A percentile compares a stretch with the other conserved stretches of the same genome.
phyloP scores from a whole-genome alignment of 2,329 filamentous ascomycete species.

The Berkeleyomyces rouxiae region DNA sequence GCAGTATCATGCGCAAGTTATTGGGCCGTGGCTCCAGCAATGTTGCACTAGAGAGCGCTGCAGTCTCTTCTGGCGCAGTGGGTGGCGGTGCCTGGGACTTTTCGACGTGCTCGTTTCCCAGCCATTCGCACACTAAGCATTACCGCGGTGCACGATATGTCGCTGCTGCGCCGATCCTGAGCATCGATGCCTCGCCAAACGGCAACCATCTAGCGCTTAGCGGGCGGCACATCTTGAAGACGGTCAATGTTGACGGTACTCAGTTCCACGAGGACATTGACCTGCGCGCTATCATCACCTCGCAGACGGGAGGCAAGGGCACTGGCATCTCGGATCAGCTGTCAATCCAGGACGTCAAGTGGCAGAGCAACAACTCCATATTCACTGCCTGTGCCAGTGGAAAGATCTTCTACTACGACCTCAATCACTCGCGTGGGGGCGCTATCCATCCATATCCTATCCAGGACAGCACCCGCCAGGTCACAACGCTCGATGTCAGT shows the following conservation, averaged over 20 bases:
- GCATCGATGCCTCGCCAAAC: constrained; percentile 42
- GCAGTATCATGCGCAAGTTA: constrained; percentile 43
- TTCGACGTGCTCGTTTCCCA: neutral
- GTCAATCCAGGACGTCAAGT: constrained; percentile 46
- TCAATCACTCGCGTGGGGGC: constrained; percentile 31
- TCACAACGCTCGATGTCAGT: constrained; percentile 47
- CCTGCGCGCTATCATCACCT: constrained; percentile 37
- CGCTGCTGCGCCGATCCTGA: constrained; percentile 36
- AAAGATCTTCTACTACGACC: constrained; percentile 48
- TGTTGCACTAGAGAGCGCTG: constrained; percentile 27
- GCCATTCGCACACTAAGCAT: constrained; percentile 29
- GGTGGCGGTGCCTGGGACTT: constrained; percentile 15
- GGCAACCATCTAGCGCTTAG: constrained; percentile 39
- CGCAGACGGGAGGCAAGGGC: constrained; percentile 27
- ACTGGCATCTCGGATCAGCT: constrained; percentile 33
- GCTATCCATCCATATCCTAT: constrained; percentile 35
- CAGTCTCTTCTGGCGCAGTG: constrained; percentile 21
- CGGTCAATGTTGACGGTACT: constrained; percentile 37
- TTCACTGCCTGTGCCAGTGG: constrained; percentile 48
- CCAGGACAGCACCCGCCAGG: constrained; percentile 44
- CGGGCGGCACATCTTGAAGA: constrained; percentile 45
- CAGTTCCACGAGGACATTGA: constrained; percentile 40
- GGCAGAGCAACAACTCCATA: constrained; percentile 36
- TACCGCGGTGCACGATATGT: constrained; percentile 39
- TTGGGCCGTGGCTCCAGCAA: constrained; percentile 37